Base-by-base conservation (phyloP, 495 filamentous ascomycete genomes). In the Aspergillus wentii region DNA sequence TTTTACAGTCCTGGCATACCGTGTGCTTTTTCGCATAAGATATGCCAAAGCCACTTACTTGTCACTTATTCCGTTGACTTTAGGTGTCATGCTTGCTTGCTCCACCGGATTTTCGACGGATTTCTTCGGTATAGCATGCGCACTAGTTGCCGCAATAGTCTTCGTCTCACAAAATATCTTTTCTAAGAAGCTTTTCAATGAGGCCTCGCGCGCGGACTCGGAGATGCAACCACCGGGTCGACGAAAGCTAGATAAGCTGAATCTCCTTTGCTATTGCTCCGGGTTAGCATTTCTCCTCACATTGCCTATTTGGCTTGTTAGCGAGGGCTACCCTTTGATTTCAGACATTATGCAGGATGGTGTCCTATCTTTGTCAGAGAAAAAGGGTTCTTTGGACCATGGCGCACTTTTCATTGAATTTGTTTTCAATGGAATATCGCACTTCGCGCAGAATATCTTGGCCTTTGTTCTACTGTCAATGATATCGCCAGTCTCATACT, bases 91-190 rank as follows among this genome's bases (percentile, higher is more conserved):
- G 76, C 78, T 99, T 41, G 92, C 92, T 10, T 99, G 92, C 51
- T 94, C 88, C 14, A 86, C 88, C 9, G 85, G 88, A 41, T 83
- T 94, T 41, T 82, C 76, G 15, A 92, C 86, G 14, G 87, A 97
- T 54, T 76, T 95, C 46, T 75, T 90, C 26, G 92, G 92, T 8
- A 85, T 99, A 16, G 45, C 88, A 10, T 90, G 85, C 52, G 94
- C 92, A 18, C 80, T 97, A 22, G 67, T 85, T 13, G 88, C 84
- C 18, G 86, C 94, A 23, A 64, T 97, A 22, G 86, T 99, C 44
- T 99, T 99, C 56, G 92, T 99, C 11, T 94, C 88, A 0, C 92
- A 99, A 56, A 99, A 99, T 55, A 99, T 99, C 39, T 95, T 95
- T 49, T 96, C 91, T 11, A 99, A 99, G 59, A 87, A 87, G 38